Evolutionary conservation across 2,329 filamentous ascomycete genomes (phyloP).

Genomic region (Alternaria burnsii): DNA sequence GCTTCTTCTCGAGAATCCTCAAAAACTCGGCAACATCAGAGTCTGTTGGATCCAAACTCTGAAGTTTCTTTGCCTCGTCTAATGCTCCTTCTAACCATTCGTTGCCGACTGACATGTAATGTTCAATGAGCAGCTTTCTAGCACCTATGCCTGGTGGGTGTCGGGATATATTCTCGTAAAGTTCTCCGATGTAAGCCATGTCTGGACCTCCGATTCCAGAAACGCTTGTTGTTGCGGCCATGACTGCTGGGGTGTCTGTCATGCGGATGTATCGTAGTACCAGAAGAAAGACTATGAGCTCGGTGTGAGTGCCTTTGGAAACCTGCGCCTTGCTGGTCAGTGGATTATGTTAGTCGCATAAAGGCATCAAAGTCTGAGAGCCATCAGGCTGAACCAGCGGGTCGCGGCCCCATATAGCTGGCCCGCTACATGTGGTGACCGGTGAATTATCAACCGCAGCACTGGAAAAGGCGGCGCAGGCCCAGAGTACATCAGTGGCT

Average conservation of each 20-base stretch:
- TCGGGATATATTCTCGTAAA: conserved; percentile 44
- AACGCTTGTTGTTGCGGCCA: conserved; percentile 17
- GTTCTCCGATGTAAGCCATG: conserved; percentile 43
- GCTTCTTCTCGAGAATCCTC: conserved; percentile 32
- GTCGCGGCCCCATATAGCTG: background rate
- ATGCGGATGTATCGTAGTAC: background rate
- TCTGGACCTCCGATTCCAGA: conserved; percentile 39
- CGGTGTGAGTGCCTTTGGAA: background rate
- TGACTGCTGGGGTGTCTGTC: background rate
- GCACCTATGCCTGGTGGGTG: conserved; percentile 39
- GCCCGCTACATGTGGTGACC: background rate
- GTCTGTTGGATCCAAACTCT: conserved; percentile 31
- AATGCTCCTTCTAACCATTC: conserved; percentile 44
- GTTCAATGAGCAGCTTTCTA: conserved; percentile 43
- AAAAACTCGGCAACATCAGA: conserved; percentile 34
- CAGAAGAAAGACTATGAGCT: background rate
- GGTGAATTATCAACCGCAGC: conserved; percentile 8
- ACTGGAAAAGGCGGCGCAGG: background rate
- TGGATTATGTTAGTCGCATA: background rate
- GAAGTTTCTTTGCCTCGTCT: conserved; percentile 41
- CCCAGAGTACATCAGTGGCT: background rate
- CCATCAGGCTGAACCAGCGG: conserved; percentile 6
- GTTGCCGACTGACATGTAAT: conserved; percentile 41
- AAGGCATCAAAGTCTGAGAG: background rate
- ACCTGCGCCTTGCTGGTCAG: conserved; percentile 1